Evolutionary conservation across 78 protist species (phyloP), one percentile per base, ranked within the genome.

Genomic region (Dictyostelium intermedium): DNA sequence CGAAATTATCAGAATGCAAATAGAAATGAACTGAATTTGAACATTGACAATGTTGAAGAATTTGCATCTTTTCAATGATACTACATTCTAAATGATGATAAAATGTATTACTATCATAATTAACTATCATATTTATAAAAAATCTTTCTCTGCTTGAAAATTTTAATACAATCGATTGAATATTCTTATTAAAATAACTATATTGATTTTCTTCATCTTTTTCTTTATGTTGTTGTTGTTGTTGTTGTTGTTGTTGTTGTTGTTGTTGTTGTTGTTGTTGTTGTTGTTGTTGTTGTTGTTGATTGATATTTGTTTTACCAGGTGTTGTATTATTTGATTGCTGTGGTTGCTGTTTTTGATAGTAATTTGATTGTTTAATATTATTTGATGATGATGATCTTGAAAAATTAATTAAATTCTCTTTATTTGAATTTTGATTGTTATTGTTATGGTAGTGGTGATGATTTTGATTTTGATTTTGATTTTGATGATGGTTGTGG

Each of bases 31-130:
- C 39, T 47, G 50, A 32, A 81, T 89, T 89, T 4, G 86, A 79
- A 18, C 94, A 89, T 47, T 89, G 94, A 39, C 94, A 89, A 20
- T 10, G 27, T 27, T 89, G 94, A 16, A 80, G 61, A 20, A 70
- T 47, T 1, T 9, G 32, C 0, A 89, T 81, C 82, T 89, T 89
- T 11, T 89, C 94, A 6, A 80, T 11, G 9, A 89, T 5, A 45
- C 85, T 78, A 1, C 69, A 16, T 35, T 14, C n/a, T 25, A 89
- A 45, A 50, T 89, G 94, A 80, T 89, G 94, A 80, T 80, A 37
- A 35, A 89, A 89, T 70, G 73, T 74, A 35, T 39, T 27, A 35
- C 73, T 61, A 16, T 69, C 78, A 70, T 80, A 25, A 16, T 61
- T 76, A 41, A 89, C 5, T 5, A 89, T 80, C 37, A 89, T 32